phyloP scores from a whole-genome alignment of 1,284 basidiomycete genomes.

The Grifola frondosa region DNA sequence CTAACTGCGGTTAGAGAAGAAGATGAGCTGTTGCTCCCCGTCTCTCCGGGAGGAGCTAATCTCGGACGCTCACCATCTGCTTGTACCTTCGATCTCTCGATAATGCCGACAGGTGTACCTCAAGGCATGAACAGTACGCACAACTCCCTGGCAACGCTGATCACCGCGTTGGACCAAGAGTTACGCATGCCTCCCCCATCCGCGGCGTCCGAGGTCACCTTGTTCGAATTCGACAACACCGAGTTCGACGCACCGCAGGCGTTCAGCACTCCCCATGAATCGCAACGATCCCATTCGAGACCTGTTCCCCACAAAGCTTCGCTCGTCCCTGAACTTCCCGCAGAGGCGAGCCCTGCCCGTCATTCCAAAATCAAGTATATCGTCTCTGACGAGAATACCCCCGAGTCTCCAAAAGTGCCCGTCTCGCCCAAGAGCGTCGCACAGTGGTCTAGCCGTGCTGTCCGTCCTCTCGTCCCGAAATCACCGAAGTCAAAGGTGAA shows the following conservation, averaged over 20 bases:
- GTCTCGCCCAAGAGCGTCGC: conserved; percentile 38
- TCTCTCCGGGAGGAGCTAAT: conserved; percentile 8
- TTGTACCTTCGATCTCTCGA: conserved; percentile 46
- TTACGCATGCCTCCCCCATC: conserved; percentile 41
- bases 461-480: conserved; percentile 52
- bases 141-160: conserved; percentile 48
- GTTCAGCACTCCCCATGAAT: conserved; percentile 63
- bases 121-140: conserved; percentile 47
- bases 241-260: conserved; percentile 44
- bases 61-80: conserved; percentile 36
- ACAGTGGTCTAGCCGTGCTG: conserved; percentile 50
- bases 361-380: conserved; percentile 65
- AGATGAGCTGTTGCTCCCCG: conserved; percentile 31
- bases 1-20: conserved; percentile 43
- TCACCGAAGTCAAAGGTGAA: conserved; percentile 51
- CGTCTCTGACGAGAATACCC: conserved; percentile 49
- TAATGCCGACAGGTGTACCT: conserved; percentile 41
- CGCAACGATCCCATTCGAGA: conserved; percentile 33
- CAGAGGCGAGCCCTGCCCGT: conserved; percentile 24
- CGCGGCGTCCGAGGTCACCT: conserved; percentile 56
- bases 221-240: conserved; percentile 47
- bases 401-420: conserved; percentile 30
- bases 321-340: conserved; percentile 29
- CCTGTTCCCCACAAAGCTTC: conserved; percentile 35
- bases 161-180: conserved; percentile 36